Percentiles rank a stretch among this genome's conserved stretches.
phyloP scores from a whole-genome alignment of 139 green algal genomes.

The Tetraselmis striata region DNA sequence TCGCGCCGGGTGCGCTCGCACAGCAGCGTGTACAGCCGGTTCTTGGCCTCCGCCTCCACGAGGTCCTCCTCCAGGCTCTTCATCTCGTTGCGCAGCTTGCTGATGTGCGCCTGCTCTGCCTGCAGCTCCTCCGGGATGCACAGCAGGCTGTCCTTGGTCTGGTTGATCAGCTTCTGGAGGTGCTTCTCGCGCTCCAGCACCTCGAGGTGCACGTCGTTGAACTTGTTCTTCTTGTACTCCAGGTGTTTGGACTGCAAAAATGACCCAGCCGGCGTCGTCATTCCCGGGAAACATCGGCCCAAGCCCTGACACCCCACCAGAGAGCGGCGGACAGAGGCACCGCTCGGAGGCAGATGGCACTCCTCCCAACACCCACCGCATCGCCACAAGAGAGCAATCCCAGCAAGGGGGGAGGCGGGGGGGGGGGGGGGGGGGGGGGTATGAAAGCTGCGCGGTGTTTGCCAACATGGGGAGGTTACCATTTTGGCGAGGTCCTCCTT shows the following conservation, averaged over 20 bases:
- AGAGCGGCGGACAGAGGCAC: no score
- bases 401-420: no score
- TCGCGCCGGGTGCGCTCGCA: conserved; percentile 71
- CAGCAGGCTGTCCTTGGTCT: not conserved
- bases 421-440: no score
- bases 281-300: no score
- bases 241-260: not conserved
- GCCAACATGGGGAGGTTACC: not conserved
- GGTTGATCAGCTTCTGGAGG: not conserved
- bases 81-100: conserved; percentile 58
- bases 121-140: not conserved
- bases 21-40: conserved; percentile 70
- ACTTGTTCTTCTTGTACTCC: conserved; percentile 1
- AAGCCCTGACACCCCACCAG: no score
- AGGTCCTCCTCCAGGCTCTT: conserved; percentile 63
- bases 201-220: not conserved
- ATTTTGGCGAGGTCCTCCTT: conserved; percentile 40
- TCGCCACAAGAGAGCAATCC: no score
- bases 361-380: no score
- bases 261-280: no score
- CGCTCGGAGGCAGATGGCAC: no score
- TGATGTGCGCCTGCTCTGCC: conserved; percentile 28
- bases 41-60: conserved; percentile 74
- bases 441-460: no score
- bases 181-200: not conserved